phyloP scores from a whole-genome alignment of 306 rosid species.

The Elaeagnus macrophylla region DNA sequence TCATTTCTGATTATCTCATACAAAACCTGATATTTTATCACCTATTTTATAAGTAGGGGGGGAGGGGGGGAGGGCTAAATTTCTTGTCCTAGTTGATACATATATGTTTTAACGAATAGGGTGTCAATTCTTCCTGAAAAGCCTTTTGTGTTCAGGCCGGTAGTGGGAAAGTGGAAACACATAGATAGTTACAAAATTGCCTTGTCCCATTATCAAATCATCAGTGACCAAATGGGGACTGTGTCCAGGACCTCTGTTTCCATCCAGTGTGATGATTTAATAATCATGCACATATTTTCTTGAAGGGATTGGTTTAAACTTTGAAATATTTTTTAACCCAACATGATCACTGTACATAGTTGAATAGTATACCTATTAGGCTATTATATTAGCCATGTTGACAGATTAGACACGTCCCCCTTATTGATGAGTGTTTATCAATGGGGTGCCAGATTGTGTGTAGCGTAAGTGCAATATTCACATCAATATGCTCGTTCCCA shows the following conservation, averaged over 20 bases:
- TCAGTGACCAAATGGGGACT: conserved; percentile 33
- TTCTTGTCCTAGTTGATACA: conserved; percentile 19
- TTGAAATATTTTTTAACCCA: too few species aligned
- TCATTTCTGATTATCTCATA: conserved; percentile 42
- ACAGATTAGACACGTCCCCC: conserved; percentile 12
- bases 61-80: conserved; percentile 17
- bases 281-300: too few species aligned
- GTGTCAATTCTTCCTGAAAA: conserved; percentile 24
- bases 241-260: conserved; percentile 36
- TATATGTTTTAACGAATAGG: conserved; percentile 30
- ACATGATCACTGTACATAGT: too few species aligned
- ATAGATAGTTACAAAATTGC: conserved; percentile 53
- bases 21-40: conserved; percentile 34
- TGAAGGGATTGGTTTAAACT: too few species aligned
- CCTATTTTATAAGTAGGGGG: conserved; percentile 27
- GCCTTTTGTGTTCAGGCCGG: conserved; percentile 20
- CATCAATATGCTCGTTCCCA: conserved; percentile 31
- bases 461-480: conserved; percentile 10
- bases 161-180: conserved; percentile 41
- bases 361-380: too few species aligned
- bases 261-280: conserved; percentile 5
- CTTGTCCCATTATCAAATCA: conserved; percentile 39
- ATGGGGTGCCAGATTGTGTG: conserved; percentile 11
- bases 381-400: conserved; percentile 5
- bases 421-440: background rate